Conservation (phyloP, 208 protist species). For the Giardia muris region DNA sequence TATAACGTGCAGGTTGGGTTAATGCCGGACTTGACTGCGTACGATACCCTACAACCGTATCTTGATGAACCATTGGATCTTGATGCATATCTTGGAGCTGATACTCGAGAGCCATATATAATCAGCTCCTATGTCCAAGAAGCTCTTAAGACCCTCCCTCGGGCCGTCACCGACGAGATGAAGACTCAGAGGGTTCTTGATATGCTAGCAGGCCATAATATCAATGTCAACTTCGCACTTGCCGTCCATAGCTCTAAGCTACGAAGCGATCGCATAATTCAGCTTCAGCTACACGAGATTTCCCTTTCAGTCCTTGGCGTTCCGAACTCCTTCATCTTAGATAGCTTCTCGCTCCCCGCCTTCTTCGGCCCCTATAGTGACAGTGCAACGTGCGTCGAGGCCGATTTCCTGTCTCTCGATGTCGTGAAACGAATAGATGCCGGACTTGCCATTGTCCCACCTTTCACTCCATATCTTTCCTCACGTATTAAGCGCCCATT, state of each 20-base stretch:
- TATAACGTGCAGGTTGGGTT: background rate
- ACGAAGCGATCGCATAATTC: background rate
- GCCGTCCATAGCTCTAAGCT: background rate
- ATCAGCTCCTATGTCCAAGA: background rate
- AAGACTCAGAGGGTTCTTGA: background rate
- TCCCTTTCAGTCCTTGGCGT: background rate
- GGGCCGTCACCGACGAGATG: background rate
- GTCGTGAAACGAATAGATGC: background rate
- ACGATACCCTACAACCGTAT: background rate
- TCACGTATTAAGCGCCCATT: too few species aligned
- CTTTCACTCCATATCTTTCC: background rate
- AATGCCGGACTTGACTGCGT: background rate
- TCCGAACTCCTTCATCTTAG: background rate
- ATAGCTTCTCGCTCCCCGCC: background rate
- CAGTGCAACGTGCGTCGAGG: background rate
- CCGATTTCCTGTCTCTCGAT: background rate
- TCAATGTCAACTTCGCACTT: background rate
- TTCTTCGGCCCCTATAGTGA: background rate
- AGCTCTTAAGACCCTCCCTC: background rate
- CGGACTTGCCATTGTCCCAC: background rate
- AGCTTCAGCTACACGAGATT: background rate
- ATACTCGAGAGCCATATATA: background rate
- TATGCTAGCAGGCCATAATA: background rate
- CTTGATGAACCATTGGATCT: background rate
- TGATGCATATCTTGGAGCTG: background rate